A percentile compares a stretch with the other conserved stretches of the same genome.
Evolutionary conservation across 345 rosid genomes (phyloP).

Genomic region (Mercurialis annua): DNA sequence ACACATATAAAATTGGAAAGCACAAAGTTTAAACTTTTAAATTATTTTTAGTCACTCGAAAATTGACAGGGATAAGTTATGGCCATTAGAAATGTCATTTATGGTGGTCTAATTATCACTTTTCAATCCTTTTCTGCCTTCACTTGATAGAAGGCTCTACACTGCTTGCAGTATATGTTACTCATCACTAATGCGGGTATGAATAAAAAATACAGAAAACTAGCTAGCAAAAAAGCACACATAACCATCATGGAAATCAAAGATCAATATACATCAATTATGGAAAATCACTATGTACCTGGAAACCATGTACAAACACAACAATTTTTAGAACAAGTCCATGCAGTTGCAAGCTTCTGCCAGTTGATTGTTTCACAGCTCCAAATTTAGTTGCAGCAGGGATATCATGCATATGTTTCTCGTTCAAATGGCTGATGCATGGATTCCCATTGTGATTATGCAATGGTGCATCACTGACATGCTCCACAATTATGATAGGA

Average conservation of each 20-base stretch:
- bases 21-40: too few species aligned
- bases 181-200: neutral
- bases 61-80: neutral
- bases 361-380: slow-evolving; percentile 27
- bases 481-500: slow-evolving; percentile 80
- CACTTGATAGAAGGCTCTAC: neutral
- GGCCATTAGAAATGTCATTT: neutral
- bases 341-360: slow-evolving; percentile 24
- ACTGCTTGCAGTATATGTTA: neutral
- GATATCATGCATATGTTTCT: slow-evolving; percentile 32
- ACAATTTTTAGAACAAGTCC: slow-evolving; percentile 64
- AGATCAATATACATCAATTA: neutral
- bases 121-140: neutral
- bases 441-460: slow-evolving; percentile 61
- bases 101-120: neutral
- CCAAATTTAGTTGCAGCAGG: slow-evolving; percentile 28
- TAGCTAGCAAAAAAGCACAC: neutral
- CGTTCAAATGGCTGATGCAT: slow-evolving; percentile 50
- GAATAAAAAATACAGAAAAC: neutral
- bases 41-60: neutral
- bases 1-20: too few species aligned
- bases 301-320: slow-evolving; percentile 92
- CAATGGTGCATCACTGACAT: slow-evolving; percentile 61
- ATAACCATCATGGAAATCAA: neutral
- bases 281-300: slow-evolving; percentile 44